A percentile compares a stretch with the other conserved stretches of the same genome.
Evolutionary conservation across 805 yeast species (phyloP).

Genomic region (Komagataella pseudopastoris): DNA sequence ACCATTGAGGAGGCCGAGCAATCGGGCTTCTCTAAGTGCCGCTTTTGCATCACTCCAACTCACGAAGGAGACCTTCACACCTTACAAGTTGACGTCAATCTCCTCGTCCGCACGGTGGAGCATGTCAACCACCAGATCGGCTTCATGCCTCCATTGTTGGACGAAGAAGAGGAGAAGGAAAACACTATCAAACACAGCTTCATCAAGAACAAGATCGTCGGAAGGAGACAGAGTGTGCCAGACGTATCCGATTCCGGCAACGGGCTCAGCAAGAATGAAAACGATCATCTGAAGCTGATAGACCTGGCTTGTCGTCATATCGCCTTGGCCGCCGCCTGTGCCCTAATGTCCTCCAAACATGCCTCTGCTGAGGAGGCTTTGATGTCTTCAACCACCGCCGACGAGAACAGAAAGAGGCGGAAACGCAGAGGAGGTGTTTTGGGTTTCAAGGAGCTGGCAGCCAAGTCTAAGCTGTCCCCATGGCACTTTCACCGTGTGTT

Average conservation of each 20-base stretch:
- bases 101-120: conserved; percentile 35
- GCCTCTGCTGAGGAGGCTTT: conserved; percentile 2
- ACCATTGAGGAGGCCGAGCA: conserved; percentile 25
- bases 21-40: conserved; percentile 37
- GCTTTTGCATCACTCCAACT: conserved; percentile 21
- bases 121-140: conserved; percentile 45
- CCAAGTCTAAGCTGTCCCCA: conserved; percentile 69
- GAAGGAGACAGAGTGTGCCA: not conserved
- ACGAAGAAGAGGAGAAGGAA: conserved; percentile 28
- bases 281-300: conserved; percentile 56
- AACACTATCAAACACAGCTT: conserved; percentile 9
- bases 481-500: conserved; percentile 93
- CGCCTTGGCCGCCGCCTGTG: conserved; percentile 61
- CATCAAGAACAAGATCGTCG: conserved; percentile 1
- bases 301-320: conserved; percentile 76
- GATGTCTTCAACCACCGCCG: conserved; percentile 1
- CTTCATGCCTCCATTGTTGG: conserved; percentile 36
- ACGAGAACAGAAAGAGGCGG: conserved; percentile 21
- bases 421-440: conserved; percentile 66
- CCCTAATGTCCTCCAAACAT: conserved; percentile 8
- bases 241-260: conserved; percentile 2
- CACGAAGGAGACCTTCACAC: conserved; percentile 11
- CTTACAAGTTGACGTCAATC: conserved; percentile 30
- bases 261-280: conserved; percentile 39
- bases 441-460: conserved; percentile 80